phyloP scores from a whole-genome alignment of 129 eudicot genomes.

The Helichrysum umbraculigerum region DNA sequence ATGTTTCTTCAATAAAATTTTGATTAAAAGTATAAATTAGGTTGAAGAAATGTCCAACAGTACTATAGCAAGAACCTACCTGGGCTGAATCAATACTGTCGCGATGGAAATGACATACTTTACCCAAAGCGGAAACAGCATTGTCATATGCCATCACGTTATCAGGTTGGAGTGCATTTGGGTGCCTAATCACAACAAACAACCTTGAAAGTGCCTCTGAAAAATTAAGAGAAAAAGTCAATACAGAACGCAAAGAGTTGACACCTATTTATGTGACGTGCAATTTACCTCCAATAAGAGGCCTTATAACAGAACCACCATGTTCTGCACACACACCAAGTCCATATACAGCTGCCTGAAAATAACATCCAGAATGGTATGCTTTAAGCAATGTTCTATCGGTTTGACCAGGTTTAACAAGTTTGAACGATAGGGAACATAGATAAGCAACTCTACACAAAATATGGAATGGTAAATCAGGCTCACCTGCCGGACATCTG shows the following conservation, averaged over 20 bases:
- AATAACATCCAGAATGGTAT: neutral
- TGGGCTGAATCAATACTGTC: constrained; percentile 87
- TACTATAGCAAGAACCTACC: constrained; percentile 44
- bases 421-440: neutral
- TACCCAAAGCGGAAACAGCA: constrained; percentile 96
- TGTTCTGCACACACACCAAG: constrained; percentile 97
- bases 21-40: no score
- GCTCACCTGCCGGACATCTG: constrained; percentile 95
- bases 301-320: constrained; percentile 91
- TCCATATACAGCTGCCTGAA: constrained; percentile 98
- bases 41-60: no score
- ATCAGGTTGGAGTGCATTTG: constrained; percentile 72
- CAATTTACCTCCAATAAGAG: constrained; percentile 80
- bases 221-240: constrained; percentile 18
- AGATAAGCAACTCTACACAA: neutral
- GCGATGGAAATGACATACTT: constrained; percentile 90
- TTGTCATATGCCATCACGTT: constrained; percentile 94
- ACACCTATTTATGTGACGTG: neutral
- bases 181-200: constrained; percentile 77
- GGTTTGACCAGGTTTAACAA: no score
- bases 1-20: no score
- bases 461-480: constrained; percentile 3
- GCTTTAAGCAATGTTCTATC: no score
- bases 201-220: constrained; percentile 98
- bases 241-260: neutral